These are phyloP conservation scores for Erythrophleum ivorense DNA, from an alignment of 331 rosid genomes.

Conservation along the genomic window DNA sequence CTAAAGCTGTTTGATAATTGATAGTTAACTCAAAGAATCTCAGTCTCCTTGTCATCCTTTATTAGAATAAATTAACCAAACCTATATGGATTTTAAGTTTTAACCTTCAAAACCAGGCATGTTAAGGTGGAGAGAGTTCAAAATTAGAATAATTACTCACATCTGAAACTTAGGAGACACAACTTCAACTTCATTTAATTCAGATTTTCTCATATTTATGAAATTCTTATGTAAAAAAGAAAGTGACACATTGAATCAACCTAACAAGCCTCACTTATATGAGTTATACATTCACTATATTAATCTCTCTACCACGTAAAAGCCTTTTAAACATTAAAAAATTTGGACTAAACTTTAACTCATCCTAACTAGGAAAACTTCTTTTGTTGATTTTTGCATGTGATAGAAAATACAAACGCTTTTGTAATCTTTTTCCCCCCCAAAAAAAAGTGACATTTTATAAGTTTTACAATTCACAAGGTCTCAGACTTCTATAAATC, in stretches of 20 bases:
- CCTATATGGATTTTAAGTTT: constrained; percentile 46
- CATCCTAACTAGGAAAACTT: constrained; percentile 2
- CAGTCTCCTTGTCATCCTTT: constrained; percentile 33
- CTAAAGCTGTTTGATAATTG: neutral
- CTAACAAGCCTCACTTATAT: too few relatives aligned
- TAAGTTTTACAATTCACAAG: neutral
- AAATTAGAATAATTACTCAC: constrained; percentile 35
- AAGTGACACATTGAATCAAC: too few relatives aligned
- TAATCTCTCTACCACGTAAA: too few relatives aligned
- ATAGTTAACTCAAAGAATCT: constrained; percentile 39
- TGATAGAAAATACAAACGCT: constrained; percentile 28
- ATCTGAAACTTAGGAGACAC: constrained; percentile 26
- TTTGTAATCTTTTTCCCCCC: constrained; percentile 13
- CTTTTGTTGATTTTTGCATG: constrained; percentile 35
- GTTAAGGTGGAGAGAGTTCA: constrained; percentile 4
- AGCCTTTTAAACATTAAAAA: too few relatives aligned
- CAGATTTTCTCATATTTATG: too few relatives aligned
- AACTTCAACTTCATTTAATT: neutral
- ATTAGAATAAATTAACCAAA: constrained; percentile 35
- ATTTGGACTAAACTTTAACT: neutral
- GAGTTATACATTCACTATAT: too few relatives aligned
- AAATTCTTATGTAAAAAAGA: too few relatives aligned
- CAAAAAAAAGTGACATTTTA: neutral
- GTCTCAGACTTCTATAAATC: constrained; percentile 56
- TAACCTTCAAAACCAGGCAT: constrained; percentile 35